Conservation (phyloP, 352 stramenopile species). For the Ochromonadaceae sp. region DNA sequence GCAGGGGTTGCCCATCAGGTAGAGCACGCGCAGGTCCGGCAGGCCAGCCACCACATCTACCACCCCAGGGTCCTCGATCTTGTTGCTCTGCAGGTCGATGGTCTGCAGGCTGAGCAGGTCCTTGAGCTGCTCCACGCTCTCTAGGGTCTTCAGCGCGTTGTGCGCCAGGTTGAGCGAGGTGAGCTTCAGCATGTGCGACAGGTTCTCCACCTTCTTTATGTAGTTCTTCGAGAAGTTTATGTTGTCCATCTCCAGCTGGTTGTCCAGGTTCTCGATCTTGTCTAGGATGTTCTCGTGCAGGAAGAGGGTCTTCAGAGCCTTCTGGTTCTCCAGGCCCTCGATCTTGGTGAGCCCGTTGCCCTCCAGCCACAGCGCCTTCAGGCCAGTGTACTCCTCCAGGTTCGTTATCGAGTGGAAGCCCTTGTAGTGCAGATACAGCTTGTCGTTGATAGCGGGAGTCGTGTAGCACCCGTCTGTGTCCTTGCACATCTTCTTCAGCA, state of each 20-base stretch:
- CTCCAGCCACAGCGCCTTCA: constrained; percentile 82
- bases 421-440: constrained; percentile 90
- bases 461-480: constrained; percentile 66
- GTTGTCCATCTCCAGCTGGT: constrained; percentile 53
- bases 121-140: constrained; percentile 52
- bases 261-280: constrained; percentile 56
- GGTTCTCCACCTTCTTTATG: constrained; percentile 55
- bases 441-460: constrained; percentile 79
- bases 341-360: constrained; percentile 73
- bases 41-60: constrained; percentile 56
- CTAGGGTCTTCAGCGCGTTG: constrained; percentile 56
- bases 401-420: constrained; percentile 78
- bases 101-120: constrained; percentile 55
- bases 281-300: constrained; percentile 86
- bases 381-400: constrained; percentile 77
- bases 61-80: constrained; percentile 51
- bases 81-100: constrained; percentile 77
- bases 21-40: constrained; percentile 48
- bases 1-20: constrained; percentile 63
- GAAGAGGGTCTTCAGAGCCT: constrained; percentile 66
- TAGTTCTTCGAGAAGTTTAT: constrained; percentile 77
- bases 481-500: constrained; percentile 65
- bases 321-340: constrained; percentile 65
- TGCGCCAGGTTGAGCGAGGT: constrained; percentile 68
- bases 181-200: constrained; percentile 52